Evolutionary conservation across 768 basidiomycete species (phyloP).

Genomic region (Xerocomus potaroensis): DNA sequence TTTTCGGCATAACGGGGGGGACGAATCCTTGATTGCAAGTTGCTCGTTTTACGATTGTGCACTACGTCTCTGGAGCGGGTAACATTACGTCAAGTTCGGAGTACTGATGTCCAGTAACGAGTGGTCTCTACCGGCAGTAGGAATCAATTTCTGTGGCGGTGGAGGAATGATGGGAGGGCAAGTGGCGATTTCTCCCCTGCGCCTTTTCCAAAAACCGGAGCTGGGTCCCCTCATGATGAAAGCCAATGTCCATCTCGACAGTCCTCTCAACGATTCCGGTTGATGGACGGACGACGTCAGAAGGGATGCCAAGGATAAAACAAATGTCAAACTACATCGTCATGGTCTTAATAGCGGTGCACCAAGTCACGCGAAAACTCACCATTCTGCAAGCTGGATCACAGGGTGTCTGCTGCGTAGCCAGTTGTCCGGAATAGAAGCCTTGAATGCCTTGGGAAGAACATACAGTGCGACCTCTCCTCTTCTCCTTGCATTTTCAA

Average conservation of each 20-base stretch:
- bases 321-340: conserved; percentile 47
- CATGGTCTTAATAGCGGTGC: conserved; percentile 8
- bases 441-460: conserved; percentile 62
- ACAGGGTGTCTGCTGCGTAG: conserved; percentile 39
- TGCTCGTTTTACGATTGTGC: conserved; percentile 96
- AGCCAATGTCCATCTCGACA: conserved; percentile 67
- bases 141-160: conserved; percentile 1
- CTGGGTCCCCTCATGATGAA: conserved; percentile 63
- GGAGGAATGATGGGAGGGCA: conserved; percentile 4
- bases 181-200: conserved; percentile 14
- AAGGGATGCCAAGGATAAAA: conserved; percentile 60
- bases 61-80: conserved; percentile 76
- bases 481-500: conserved; percentile 65
- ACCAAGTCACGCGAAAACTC: conserved; percentile 10
- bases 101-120: background rate
- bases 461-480: conserved; percentile 82
- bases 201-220: conserved; percentile 48
- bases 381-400: conserved; percentile 54
- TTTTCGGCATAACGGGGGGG: conserved; percentile 31
- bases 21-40: conserved; percentile 63
- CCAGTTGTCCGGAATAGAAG: conserved; percentile 57
- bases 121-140: background rate
- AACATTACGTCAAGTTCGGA: conserved; percentile 14
- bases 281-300: conserved; percentile 59
- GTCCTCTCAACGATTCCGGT: conserved; percentile 63